Conservation (phyloP, 768 basidiomycete species). For the Psilocybe sp. region DNA sequence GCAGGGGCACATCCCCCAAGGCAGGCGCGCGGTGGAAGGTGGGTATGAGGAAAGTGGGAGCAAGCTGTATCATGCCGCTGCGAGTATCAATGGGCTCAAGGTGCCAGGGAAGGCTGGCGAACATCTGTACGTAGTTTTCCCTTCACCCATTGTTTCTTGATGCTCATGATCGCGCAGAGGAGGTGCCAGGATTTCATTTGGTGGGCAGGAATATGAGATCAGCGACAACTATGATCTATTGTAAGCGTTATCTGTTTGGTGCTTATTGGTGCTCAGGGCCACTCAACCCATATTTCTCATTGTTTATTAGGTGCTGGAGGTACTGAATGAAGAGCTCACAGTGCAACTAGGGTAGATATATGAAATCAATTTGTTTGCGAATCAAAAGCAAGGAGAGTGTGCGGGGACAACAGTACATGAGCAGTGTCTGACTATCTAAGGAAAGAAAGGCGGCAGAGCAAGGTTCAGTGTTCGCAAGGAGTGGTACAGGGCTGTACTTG, state of each 20-base stretch:
- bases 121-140: slow-evolving; percentile 52
- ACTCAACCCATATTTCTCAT: neutral
- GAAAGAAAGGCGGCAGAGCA: too few relatives aligned
- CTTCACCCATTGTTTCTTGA: slow-evolving; percentile 13
- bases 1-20: slow-evolving; percentile 56
- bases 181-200: slow-evolving; percentile 44
- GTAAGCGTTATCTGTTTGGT: slow-evolving; percentile 28
- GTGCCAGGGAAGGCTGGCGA: slow-evolving; percentile 77
- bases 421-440: too few relatives aligned
- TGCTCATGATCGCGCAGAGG: slow-evolving; percentile 27
- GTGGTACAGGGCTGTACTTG: too few relatives aligned
- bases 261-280: neutral
- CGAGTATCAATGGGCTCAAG: slow-evolving; percentile 41
- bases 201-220: slow-evolving; percentile 39
- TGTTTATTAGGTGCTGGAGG: slow-evolving; percentile 36
- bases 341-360: too few relatives aligned
- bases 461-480: too few relatives aligned
- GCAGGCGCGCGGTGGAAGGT: slow-evolving; percentile 62
- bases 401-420: too few relatives aligned
- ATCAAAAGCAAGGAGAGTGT: too few relatives aligned
- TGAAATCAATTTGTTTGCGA: too few relatives aligned
- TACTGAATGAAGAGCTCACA: slow-evolving; percentile 8
- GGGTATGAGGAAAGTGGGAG: slow-evolving; percentile 70
- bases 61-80: slow-evolving; percentile 69
- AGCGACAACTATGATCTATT: slow-evolving; percentile 44